Percentiles rank a stretch among this genome's conserved stretches.
Conservation (phyloP, 805 yeast species). For the Zygotorulaspora sp. region DNA sequence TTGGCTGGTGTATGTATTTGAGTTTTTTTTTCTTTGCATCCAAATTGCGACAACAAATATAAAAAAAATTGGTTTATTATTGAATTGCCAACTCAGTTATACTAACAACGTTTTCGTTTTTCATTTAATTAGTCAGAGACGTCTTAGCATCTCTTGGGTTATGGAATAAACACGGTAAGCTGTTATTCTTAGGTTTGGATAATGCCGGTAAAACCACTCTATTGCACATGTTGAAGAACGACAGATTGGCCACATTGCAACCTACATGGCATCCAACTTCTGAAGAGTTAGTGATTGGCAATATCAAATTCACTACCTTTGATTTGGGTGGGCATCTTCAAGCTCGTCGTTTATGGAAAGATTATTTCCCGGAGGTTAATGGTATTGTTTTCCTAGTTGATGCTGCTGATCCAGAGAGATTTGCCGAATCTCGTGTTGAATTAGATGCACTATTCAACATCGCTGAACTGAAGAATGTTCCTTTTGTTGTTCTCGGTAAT, state of each 20-base stretch:
- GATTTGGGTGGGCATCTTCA: conserved; percentile 98
- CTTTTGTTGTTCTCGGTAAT: conserved; percentile 92
- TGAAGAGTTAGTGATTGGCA: conserved; percentile 95
- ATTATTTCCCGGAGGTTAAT: conserved; percentile 98
- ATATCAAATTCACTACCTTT: conserved; percentile 93
- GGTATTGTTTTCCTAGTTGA: conserved; percentile 96
- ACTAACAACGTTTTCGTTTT: no score
- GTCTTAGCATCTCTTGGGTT: conserved; percentile 73
- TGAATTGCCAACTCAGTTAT: no score
- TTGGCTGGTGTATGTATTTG: conserved; percentile 34
- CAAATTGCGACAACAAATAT: not conserved
- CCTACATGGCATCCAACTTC: conserved; percentile 99
- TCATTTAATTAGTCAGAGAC: conserved; percentile 51
- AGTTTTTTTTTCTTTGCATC: not conserved
- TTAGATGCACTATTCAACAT: conserved; percentile 88
- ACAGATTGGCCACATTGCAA: conserved; percentile 93
- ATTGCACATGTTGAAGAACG: conserved; percentile 84
- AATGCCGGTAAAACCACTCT: conserved; percentile 96
- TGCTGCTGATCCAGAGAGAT: conserved; percentile 94
- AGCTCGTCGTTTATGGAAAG: conserved; percentile 99
- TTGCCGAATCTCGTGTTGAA: conserved; percentile 91
- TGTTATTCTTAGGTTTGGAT: conserved; percentile 92
- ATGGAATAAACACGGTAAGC: conserved; percentile 93
- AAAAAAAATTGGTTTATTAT: no score
- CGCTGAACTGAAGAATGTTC: conserved; percentile 85